Evolutionary conservation across 129 eudicot species (phyloP).

Genomic region (Pulicaria dysenterica): DNA sequence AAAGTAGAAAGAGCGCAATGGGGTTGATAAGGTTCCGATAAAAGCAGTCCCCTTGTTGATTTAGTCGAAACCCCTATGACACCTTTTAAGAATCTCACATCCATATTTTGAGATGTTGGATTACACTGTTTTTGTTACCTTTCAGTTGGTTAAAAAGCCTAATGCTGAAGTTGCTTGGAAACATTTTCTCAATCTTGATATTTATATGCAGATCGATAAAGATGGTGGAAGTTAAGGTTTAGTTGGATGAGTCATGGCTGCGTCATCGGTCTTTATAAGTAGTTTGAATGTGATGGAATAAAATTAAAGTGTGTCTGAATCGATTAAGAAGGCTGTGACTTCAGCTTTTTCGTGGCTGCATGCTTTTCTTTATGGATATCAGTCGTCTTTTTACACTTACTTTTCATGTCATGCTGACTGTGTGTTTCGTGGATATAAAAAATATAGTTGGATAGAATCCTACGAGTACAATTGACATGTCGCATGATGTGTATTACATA

Average conservation of each 20-base stretch:
- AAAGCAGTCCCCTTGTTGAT: conserved; percentile 27
- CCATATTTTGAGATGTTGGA: conserved; percentile 20
- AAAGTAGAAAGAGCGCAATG: conserved; percentile 3
- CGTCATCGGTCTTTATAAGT: conserved; percentile 23
- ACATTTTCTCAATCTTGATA: background rate
- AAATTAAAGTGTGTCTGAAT: background rate
- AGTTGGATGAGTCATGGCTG: conserved; percentile 42
- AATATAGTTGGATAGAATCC: background rate
- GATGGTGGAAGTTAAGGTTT: background rate
- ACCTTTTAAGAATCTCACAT: conserved; percentile 14
- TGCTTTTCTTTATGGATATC: background rate
- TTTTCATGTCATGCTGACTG: conserved; percentile 12
- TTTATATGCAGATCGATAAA: conserved; percentile 18
- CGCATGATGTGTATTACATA: background rate
- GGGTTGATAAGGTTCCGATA: conserved; percentile 27
- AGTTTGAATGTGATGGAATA: background rate
- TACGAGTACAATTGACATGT: background rate
- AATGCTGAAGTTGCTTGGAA: background rate
- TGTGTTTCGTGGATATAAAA: background rate
- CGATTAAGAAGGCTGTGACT: conserved; percentile 20
- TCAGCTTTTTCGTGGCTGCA: conserved; percentile 22
- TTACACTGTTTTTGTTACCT: background rate
- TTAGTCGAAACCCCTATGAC: background rate
- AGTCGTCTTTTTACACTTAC: background rate
- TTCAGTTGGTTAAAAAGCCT: background rate